Base-by-base conservation (phyloP, 768 basidiomycete genomes). In the Auriscalpium microsporum region DNA sequence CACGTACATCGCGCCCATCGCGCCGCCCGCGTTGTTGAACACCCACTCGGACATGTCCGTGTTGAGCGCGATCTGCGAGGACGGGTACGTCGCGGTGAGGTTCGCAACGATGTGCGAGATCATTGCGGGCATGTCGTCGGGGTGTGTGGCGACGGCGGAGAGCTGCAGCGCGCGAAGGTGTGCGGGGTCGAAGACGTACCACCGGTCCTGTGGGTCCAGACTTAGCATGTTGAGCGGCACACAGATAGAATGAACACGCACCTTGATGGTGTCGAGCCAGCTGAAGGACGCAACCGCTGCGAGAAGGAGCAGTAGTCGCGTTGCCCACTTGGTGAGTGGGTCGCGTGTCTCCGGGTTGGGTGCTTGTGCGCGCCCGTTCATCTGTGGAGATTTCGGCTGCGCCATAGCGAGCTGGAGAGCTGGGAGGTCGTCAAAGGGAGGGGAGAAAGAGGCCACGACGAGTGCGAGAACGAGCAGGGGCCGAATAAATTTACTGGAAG, bases 1-100 rank as follows among this genome's bases (percentile, higher is more conserved):
- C 71, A 98, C 79, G 69, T 94, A 96, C 95, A 99, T 97, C 36
- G 86, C 86, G 45, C 94, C 94, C 94, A 95, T 97, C 1, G 94
- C 94, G 57, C 96, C 96, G 10, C 94, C 96, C 0, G 95, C 94
- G 64, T 97, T 98, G 75, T 84, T 97, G 72, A 95, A 89, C 23
- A 96, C 81, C 95, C 95, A 97, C 65, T 97, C 94, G 38, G 75
- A 74, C 19, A 78, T 67, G 72, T 86, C 64, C n/a, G 71, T 50
- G 63, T 78, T 77, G 50, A 81, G 60, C 66, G 83, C 81, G 59
- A 90, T 54, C 17, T 71, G 73, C 44, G 75, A 74, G 48, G 78
- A 64, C 0, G 90, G 82, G 67, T 94, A 87, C 1, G 82, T 84
- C 14, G 72, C 68, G 8, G 84, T 86, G 58, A 98, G 86, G 69